Evolutionary conservation across 768 basidiomycete genomes (phyloP).

Genomic region (Cytidiella melzeri): DNA sequence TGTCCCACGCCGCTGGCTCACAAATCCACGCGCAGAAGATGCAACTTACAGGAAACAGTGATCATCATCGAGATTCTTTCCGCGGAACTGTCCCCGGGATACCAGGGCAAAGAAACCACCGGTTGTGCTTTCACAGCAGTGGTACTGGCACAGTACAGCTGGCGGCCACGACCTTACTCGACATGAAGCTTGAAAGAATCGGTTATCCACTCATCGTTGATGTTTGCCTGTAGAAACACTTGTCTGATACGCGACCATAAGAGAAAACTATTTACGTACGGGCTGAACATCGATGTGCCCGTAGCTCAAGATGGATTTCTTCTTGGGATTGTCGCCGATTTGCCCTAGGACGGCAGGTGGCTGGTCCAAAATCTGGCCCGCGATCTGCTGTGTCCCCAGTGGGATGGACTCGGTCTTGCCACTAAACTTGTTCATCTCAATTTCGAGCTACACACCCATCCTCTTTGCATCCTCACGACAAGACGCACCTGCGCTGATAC

Average conservation of each 20-base stretch:
- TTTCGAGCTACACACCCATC: conserved; percentile 83
- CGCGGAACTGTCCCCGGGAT: no score
- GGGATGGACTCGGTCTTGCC: conserved; percentile 69
- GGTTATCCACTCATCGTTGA: conserved; percentile 78
- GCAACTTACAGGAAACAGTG: no score
- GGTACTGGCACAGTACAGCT: no score
- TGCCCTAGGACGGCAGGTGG: conserved; percentile 82
- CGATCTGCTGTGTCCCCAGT: conserved; percentile 70
- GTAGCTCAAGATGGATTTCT: conserved; percentile 92
- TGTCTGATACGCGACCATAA: background rate
- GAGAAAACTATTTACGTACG: conserved; percentile 33
- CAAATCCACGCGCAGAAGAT: no score
- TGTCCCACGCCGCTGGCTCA: no score
- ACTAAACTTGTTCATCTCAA: conserved; percentile 68
- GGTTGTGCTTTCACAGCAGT: no score
- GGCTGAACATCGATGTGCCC: conserved; percentile 97
- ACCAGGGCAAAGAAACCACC: no score
- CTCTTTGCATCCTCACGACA: conserved; percentile 71
- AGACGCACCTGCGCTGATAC: conserved; percentile 65
- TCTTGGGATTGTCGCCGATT: conserved; percentile 76
- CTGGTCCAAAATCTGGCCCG: conserved; percentile 65
- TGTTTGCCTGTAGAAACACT: conserved; percentile 27
- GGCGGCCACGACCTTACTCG: background rate
- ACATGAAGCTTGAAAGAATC: conserved; percentile 72
- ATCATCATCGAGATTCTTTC: no score